Base-by-base conservation (phyloP, 768 basidiomycete species). In the Chlorophyllum brunneum region DNA sequence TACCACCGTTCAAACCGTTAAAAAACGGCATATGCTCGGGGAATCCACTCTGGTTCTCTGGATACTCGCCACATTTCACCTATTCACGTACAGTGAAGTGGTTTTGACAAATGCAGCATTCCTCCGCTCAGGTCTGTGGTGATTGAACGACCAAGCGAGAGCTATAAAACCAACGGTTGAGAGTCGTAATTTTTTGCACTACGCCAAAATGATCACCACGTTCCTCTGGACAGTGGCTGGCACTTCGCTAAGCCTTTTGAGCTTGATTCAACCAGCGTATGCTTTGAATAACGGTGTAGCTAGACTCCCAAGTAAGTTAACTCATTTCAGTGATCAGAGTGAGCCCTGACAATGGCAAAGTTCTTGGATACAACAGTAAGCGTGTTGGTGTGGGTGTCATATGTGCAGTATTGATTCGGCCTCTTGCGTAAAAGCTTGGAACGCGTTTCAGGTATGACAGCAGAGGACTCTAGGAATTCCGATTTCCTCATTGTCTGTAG, bases 291-390 rank as follows among this genome's bases (percentile, higher is more conserved):
- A 68, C 53, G 67, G 70, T 22, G 66, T 73, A 15, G 71, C 67
- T 8, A 64, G 65, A 39, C 64, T 75, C 30, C 72, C 72, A 18
- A 58, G 73, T 73, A 49, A 44, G 70, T 62, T 20, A 31, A 30
- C 18, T 37, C 10, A 15, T 11, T 27, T 38, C 40, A 15, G 15
- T 27, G 22, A 40, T 23, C 20, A 29, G 30, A 7, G 10, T 42
- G 24, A 27, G 33, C 34, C 34, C 36, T 36, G 20, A 48, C 26
- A 30, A n/a, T 42, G 24, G 16, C 9, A 26, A 34, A 84, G 82
- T 77, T 16, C 69, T 85, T 70, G 83, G 82, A 2, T 85, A 80
- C 57, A 85, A 85, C 56, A 84, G 82, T 84, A 42, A 61, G 79
- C 58, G 18, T 45, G 48, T 20, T 48, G 55, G 16, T 58, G 22